Conservation (phyloP, 257 asterid species). For the Ilex aquifolium region DNA sequence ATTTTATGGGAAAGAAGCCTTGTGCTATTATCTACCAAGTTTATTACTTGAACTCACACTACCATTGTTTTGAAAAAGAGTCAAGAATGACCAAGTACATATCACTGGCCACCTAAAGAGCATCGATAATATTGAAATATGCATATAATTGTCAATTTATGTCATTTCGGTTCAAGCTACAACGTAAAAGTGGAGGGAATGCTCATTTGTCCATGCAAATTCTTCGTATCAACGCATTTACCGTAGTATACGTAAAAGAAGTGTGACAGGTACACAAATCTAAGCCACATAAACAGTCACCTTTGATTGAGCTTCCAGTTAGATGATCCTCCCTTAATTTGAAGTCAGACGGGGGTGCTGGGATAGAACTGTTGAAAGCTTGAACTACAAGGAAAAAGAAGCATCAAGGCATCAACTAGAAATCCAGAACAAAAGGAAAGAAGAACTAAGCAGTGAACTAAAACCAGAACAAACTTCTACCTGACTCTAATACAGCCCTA, state of each 20-base stretch:
- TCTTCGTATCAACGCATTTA: no score
- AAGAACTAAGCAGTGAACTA: background rate
- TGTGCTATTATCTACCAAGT: no score
- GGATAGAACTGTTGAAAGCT: background rate
- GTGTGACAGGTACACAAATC: background rate
- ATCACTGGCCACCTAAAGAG: no score
- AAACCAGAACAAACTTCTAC: no score
- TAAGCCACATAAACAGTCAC: slow-evolving; percentile 22
- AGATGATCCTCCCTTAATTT: background rate
- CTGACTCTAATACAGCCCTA: no score
- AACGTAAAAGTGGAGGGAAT: background rate
- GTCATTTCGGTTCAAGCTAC: background rate
- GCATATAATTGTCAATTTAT: background rate
- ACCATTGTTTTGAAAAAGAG: no score
- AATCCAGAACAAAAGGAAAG: background rate
- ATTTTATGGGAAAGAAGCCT: no score
- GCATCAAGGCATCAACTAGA: background rate
- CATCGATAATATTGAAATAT: no score
- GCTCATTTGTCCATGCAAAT: no score
- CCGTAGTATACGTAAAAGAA: no score
- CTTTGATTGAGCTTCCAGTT: slow-evolving; percentile 82
- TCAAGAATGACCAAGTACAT: no score
- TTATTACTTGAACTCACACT: no score
- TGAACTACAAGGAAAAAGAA: slow-evolving; percentile 26
- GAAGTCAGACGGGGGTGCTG: background rate